A percentile compares a stretch with the other conserved stretches of the same genome.
These are phyloP conservation scores for Orbilia ellipsospora DNA, from an alignment of 2,329 filamentous ascomycete genomes.

Conservation along the genomic window DNA sequence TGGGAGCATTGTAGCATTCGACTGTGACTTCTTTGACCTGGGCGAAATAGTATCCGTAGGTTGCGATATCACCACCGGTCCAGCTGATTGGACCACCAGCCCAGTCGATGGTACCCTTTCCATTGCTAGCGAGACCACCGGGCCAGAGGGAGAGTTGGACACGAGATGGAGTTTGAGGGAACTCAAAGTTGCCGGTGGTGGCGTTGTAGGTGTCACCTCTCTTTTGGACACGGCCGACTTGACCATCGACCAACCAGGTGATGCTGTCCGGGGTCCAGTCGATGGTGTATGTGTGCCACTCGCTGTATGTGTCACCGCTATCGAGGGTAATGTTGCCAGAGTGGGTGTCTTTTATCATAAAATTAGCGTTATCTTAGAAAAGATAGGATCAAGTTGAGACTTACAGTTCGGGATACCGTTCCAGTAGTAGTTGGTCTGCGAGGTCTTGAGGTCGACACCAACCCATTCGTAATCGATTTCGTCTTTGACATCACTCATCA, in stretches of 20 bases:
- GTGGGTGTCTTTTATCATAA: slow-evolving; percentile 73
- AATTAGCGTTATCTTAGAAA: neutral
- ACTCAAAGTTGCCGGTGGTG: slow-evolving; percentile 83
- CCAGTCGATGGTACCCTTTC: slow-evolving; percentile 87
- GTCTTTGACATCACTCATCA: slow-evolving; percentile 94
- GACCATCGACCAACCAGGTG: slow-evolving; percentile 87
- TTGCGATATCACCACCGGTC: slow-evolving; percentile 81
- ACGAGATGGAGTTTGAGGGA: slow-evolving; percentile 88
- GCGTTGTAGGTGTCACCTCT: slow-evolving; percentile 85
- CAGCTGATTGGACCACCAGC: slow-evolving; percentile 91
- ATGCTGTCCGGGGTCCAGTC: slow-evolving; percentile 89
- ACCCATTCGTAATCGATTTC: slow-evolving; percentile 98
- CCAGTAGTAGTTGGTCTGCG: slow-evolving; percentile 97
- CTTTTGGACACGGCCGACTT: slow-evolving; percentile 77
- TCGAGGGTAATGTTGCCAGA: slow-evolving; percentile 73
- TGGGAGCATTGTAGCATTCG: slow-evolving; percentile 87
- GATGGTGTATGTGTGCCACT: slow-evolving; percentile 91
- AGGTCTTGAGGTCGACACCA: slow-evolving; percentile 78
- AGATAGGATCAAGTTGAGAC: slow-evolving; percentile 60
- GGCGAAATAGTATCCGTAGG: slow-evolving; percentile 88
- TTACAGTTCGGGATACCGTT: slow-evolving; percentile 91
- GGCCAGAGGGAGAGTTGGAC: slow-evolving; percentile 97
- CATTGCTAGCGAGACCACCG: slow-evolving; percentile 82
- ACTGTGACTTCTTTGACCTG: slow-evolving; percentile 81
- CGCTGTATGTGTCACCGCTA: slow-evolving; percentile 74